Conservation (phyloP, 2,329 filamentous ascomycete genomes). For the Colletotrichum theobromicola region DNA sequence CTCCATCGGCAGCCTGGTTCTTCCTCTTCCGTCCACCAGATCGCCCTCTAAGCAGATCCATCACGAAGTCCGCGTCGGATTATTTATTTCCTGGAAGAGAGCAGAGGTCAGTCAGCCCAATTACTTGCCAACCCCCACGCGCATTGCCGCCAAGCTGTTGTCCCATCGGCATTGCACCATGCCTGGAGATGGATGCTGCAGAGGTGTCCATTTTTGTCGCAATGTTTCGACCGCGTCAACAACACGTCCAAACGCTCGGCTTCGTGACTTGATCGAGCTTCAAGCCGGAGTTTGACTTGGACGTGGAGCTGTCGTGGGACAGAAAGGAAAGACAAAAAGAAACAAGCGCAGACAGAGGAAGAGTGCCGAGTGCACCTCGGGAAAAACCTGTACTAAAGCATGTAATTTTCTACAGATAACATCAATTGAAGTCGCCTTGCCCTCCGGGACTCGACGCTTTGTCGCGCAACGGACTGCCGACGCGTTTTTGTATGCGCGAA, state of each 20-base stretch:
- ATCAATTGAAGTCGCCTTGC: conserved; percentile 3
- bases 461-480: conserved; percentile 4
- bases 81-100: conserved; percentile 4
- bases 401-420: conserved; percentile 3
- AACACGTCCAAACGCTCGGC: neutral
- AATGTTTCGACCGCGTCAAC: neutral
- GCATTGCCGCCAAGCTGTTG: neutral
- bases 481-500: conserved; percentile 11
- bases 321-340: neutral
- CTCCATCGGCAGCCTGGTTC: conserved; percentile 22
- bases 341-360: neutral
- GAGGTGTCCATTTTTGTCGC: neutral
- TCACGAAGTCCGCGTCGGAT: conserved; percentile 19
- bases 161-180: neutral
- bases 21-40: conserved; percentile 25
- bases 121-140: neutral
- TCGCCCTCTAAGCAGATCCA: conserved; percentile 19
- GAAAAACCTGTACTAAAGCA: conserved; percentile 2
- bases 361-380: neutral
- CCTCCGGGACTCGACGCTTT: neutral
- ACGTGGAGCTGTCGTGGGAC: neutral
- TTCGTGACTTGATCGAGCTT: neutral
- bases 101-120: conserved; percentile 20
- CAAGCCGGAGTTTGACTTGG: neutral
- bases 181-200: neutral